A percentile compares a stretch with the other conserved stretches of the same genome.
phyloP scores from a whole-genome alignment of 2,329 filamentous ascomycete species.

The Epicoccum nigrum region DNA sequence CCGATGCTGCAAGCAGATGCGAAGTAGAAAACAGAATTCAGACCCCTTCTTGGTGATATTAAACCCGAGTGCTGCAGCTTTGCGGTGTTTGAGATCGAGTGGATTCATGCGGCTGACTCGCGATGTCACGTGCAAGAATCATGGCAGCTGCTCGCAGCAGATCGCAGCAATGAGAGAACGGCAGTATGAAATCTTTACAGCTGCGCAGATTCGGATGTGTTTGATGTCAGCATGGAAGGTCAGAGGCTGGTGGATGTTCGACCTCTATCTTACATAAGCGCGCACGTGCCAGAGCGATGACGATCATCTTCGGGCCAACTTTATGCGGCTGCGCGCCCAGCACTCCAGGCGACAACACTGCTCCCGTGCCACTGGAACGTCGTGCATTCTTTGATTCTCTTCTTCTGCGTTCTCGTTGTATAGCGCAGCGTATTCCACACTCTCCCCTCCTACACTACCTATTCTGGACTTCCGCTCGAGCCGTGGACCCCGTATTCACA shows the following conservation, averaged over 20 bases:
- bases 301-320: conserved; percentile 19
- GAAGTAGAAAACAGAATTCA: no score
- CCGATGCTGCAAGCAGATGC: no score
- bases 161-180: no score
- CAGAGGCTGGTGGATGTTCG: not conserved
- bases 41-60: no score
- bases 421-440: not conserved
- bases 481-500: conserved; percentile 3
- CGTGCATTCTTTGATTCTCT: conserved; percentile 4
- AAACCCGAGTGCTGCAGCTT: no score
- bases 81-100: no score
- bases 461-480: not conserved
- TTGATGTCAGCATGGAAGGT: not conserved
- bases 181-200: no score
- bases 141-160: no score
- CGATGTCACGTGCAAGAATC: no score
- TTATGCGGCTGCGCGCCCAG: conserved; percentile 9
- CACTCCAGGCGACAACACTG: conserved; percentile 16
- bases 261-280: conserved; percentile 9
- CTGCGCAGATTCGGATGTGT: no score
- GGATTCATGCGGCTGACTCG: no score
- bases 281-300: conserved; percentile 12
- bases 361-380: conserved; percentile 16
- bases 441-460: not conserved
- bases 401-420: not conserved